phyloP scores from a whole-genome alignment of 192 early-diverging fungal genomes.

The Ambispora gerdemannii region DNA sequence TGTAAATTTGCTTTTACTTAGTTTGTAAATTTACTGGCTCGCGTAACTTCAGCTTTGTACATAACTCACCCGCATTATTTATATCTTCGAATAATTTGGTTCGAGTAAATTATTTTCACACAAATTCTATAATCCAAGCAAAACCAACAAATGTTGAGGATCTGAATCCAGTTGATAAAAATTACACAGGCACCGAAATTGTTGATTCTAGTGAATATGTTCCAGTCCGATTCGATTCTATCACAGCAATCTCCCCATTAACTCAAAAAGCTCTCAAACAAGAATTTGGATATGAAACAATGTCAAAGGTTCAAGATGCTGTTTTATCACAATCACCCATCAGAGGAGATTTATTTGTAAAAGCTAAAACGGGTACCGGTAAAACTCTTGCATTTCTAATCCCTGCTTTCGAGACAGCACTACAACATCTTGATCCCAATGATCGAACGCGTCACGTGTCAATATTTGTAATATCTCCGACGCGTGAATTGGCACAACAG shows the following conservation, averaged over 20 bases:
- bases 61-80: not conserved
- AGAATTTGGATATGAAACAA: constrained; percentile 70
- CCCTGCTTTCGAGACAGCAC: constrained; percentile 75
- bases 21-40: too few species aligned
- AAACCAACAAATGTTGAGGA: not conserved
- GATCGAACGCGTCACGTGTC: constrained; percentile 50
- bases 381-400: constrained; percentile 96
- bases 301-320: constrained; percentile 82
- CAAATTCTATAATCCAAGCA: not conserved
- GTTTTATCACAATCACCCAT: constrained; percentile 72
- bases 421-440: constrained; percentile 45
- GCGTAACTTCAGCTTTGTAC: too few species aligned
- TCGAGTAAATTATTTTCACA: not conserved
- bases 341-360: constrained; percentile 80
- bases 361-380: constrained; percentile 96
- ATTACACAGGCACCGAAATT: not conserved
- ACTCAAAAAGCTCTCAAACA: constrained; percentile 57
- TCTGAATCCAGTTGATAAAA: not conserved
- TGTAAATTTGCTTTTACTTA: not conserved
- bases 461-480: constrained; percentile 82
- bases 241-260: constrained; percentile 42
- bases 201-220: constrained; percentile 38
- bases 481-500: constrained; percentile 87
- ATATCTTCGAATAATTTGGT: not conserved
- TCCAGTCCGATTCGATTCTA: constrained; percentile 52